A percentile compares a stretch with the other conserved stretches of the same genome.
Evolutionary conservation across 169 alveolate species (phyloP).

Genomic region (Eimeria praecox): DNA sequence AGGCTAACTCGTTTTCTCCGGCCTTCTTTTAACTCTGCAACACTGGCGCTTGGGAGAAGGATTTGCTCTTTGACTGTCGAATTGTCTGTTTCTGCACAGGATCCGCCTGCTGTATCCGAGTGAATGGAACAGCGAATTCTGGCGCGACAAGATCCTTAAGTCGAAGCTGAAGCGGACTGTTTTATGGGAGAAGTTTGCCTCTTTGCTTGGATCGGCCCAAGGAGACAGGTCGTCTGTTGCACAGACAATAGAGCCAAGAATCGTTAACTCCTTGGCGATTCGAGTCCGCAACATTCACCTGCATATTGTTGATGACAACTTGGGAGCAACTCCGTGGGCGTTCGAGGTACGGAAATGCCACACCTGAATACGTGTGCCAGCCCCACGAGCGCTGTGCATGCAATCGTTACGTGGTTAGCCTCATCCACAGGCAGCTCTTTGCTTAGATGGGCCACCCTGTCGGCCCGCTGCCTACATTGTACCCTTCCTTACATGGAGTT

Average conservation of each 20-base stretch:
- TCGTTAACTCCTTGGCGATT: constrained; percentile 88
- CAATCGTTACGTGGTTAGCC: background rate
- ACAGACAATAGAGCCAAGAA: constrained; percentile 87
- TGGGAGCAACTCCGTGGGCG: constrained; percentile 88
- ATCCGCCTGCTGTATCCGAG: constrained; percentile 87
- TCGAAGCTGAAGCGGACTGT: constrained; percentile 74
- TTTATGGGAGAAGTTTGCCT: constrained; percentile 79
- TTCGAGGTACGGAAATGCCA: constrained; percentile 83
- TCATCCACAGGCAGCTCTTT: background rate
- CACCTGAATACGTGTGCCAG: background rate
- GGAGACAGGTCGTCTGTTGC: constrained; percentile 81
- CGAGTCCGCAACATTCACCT: constrained; percentile 87
- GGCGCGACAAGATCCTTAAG: constrained; percentile 77
- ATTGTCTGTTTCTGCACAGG: constrained; percentile 9
- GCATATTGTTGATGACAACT: constrained; percentile 87
- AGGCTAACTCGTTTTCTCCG: background rate
- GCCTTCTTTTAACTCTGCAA: background rate
- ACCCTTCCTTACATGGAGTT: background rate
- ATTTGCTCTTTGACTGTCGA: background rate
- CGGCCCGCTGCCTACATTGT: background rate
- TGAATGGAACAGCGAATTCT: constrained; percentile 86
- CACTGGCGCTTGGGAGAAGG: background rate
- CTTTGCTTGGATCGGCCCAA: constrained; percentile 64
- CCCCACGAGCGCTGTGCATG: background rate
- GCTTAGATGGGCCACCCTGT: background rate